Evolutionary conservation across 2,329 filamentous ascomycete genomes (phyloP).

Genomic region (Paraphaeosphaeria sporulosa): DNA sequence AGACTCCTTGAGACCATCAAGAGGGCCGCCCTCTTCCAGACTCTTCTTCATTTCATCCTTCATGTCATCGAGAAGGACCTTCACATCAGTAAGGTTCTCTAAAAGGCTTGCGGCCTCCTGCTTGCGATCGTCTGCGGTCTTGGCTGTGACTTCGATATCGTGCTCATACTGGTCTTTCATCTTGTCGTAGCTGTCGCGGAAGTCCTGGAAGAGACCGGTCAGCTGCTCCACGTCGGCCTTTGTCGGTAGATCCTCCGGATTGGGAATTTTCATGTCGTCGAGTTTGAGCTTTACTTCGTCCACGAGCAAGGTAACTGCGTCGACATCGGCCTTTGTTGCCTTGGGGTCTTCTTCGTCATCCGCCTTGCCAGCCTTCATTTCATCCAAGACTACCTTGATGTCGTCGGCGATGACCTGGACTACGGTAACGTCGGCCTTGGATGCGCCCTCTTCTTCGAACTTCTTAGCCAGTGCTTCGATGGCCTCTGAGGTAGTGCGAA

Average conservation of each 20-base stretch:
- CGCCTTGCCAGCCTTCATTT: conserved; percentile 62
- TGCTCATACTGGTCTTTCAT: conserved; percentile 76
- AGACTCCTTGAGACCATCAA: conserved; percentile 65
- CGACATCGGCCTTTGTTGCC: conserved; percentile 82
- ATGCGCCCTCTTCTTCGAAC: conserved; percentile 72
- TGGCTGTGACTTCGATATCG: conserved; percentile 76
- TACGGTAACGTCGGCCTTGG: conserved; percentile 78
- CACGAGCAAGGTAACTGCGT: conserved; percentile 79
- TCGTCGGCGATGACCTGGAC: conserved; percentile 83
- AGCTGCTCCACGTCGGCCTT: conserved; percentile 78
- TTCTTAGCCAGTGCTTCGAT: conserved; percentile 72
- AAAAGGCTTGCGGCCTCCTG: conserved; percentile 81
- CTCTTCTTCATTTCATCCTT: conserved; percentile 78
- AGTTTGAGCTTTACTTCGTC: conserved; percentile 85
- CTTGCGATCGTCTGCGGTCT: conserved; percentile 83
- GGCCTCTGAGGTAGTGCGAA: conserved; percentile 78
- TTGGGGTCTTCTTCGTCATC: conserved; percentile 63
- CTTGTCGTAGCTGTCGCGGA: conserved; percentile 67
- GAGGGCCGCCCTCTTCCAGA: conserved; percentile 75
- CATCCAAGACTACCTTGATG: conserved; percentile 77
- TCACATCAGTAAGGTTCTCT: conserved; percentile 81
- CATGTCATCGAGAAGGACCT: conserved; percentile 77
- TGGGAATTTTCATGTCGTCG: conserved; percentile 74
- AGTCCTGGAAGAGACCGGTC: conserved; percentile 58
- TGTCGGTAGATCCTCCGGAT: conserved; percentile 73